Evolutionary conservation across 192 early-diverging fungal genomes (phyloP).

Genomic region (Coemansia sp.): DNA sequence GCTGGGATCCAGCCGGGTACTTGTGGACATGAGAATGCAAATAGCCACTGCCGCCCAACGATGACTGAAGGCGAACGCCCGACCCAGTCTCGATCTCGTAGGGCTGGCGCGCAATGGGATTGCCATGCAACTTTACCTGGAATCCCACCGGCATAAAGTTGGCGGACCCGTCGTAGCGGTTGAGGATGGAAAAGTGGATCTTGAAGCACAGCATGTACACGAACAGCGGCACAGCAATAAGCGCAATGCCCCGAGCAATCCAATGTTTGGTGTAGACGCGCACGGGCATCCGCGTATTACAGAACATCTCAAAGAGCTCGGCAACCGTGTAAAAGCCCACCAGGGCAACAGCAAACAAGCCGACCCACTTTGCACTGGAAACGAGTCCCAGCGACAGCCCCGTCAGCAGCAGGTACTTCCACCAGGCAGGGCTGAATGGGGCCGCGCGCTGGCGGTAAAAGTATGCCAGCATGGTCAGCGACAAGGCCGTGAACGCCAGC

Average conservation of each 20-base stretch:
- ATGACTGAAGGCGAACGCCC: conserved; percentile 30
- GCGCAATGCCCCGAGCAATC: conserved; percentile 67
- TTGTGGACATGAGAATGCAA: conserved; percentile 61
- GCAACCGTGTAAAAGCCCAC: conserved; percentile 33
- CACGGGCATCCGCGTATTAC: conserved; percentile 46
- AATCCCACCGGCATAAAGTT: conserved; percentile 49
- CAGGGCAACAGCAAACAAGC: conserved; percentile 84
- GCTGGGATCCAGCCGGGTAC: conserved; percentile 57
- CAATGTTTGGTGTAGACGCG: conserved; percentile 73
- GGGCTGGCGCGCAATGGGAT: conserved; percentile 35
- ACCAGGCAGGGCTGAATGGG: conserved; percentile 85
- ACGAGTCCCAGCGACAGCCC: conserved; percentile 86
- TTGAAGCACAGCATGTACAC: conserved; percentile 79
- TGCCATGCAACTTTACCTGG: conserved; percentile 31
- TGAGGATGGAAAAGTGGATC: conserved; percentile 83
- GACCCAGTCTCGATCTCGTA: conserved; percentile 41
- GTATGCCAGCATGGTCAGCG: conserved; percentile 59
- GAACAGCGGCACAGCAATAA: conserved; percentile 74
- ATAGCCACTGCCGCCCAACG: conserved; percentile 27
- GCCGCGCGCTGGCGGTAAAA: conserved; percentile 66
- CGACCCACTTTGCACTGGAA: conserved; percentile 92
- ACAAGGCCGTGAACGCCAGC: conserved; percentile 72
- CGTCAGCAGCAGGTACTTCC: conserved; percentile 73
- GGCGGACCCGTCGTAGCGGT: conserved; percentile 45
- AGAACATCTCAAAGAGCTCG: conserved; percentile 44